These are phyloP conservation scores for Metarhizium rileyi DNA, from an alignment of 2,329 filamentous ascomycete genomes.

Conservation along the genomic window DNA sequence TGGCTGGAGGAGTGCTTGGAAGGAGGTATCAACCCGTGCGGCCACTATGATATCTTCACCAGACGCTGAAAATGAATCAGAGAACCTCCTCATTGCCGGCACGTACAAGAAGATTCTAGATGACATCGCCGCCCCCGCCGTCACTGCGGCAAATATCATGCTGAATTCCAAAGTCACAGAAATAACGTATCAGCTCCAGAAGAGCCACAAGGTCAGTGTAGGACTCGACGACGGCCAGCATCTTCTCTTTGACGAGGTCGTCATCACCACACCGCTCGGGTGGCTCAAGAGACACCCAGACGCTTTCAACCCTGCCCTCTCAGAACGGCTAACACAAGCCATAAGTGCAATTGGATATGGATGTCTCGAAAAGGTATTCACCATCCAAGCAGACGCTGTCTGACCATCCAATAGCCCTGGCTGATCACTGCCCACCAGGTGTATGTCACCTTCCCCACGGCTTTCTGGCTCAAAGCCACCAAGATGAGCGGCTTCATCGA, in stretches of 20 bases:
- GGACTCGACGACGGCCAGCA: slow-evolving; percentile 33
- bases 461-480: slow-evolving; percentile 57
- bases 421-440: slow-evolving; percentile 22
- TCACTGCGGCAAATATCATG: slow-evolving; percentile 44
- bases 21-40: slow-evolving; percentile 37
- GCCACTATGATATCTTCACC: neutral
- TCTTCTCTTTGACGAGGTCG: slow-evolving; percentile 55
- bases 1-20: slow-evolving; percentile 73
- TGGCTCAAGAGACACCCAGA: slow-evolving; percentile 53
- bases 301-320: slow-evolving; percentile 53
- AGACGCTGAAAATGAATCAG: slow-evolving; percentile 21
- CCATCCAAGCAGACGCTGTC: neutral
- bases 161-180: slow-evolving; percentile 37
- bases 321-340: slow-evolving; percentile 45
- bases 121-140: slow-evolving; percentile 46
- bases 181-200: slow-evolving; percentile 25
- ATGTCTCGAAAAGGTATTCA: slow-evolving; percentile 55
- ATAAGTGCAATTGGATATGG: slow-evolving; percentile 60
- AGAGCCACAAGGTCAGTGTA: slow-evolving; percentile 21
- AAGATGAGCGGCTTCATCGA: slow-evolving; percentile 59
- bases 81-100: slow-evolving; percentile 50
- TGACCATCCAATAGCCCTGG: too few relatives aligned
- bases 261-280: slow-evolving; percentile 59
- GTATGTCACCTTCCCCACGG: slow-evolving; percentile 59
- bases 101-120: slow-evolving; percentile 51